These are phyloP conservation scores for Chaetomium tenue DNA, from an alignment of 495 filamentous ascomycete species.

Conservation along the genomic window DNA sequence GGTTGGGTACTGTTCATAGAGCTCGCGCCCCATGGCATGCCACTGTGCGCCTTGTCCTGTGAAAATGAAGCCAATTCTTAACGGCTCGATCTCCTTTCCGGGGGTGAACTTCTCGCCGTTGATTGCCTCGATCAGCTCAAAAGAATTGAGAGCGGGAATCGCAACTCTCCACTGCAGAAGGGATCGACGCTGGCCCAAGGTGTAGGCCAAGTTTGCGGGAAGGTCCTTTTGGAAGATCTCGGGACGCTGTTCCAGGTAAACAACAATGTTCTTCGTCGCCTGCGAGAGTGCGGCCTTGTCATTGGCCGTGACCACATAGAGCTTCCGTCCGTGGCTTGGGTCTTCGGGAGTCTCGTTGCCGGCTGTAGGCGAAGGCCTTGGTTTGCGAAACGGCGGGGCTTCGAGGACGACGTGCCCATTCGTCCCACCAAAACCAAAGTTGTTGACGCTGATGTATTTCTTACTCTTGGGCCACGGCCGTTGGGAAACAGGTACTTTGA, in stretches of 20 bases:
- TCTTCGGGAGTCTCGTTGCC: slow-evolving; percentile 28
- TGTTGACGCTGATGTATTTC: slow-evolving; percentile 33
- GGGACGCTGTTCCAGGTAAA: slow-evolving; percentile 48
- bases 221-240: slow-evolving; percentile 48
- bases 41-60: slow-evolving; percentile 55
- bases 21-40: slow-evolving; percentile 54
- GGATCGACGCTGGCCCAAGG: slow-evolving; percentile 43
- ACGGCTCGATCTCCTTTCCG: slow-evolving; percentile 40
- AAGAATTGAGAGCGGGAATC: slow-evolving; percentile 44
- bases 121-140: slow-evolving; percentile 48
- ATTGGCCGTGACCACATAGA: slow-evolving; percentile 50
- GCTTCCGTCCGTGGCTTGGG: slow-evolving; percentile 36
- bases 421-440: slow-evolving; percentile 50
- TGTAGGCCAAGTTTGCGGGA: slow-evolving; percentile 43
- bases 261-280: slow-evolving; percentile 45
- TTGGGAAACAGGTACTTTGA: slow-evolving; percentile 40
- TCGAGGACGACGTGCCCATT: slow-evolving; percentile 60
- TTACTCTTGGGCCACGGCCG: slow-evolving; percentile 36
- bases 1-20: slow-evolving; percentile 43
- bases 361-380: slow-evolving; percentile 8
- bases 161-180: slow-evolving; percentile 44
- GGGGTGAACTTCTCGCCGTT: slow-evolving; percentile 39
- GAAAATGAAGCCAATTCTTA: slow-evolving; percentile 43
- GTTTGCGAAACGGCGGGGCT: slow-evolving; percentile 27
- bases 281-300: slow-evolving; percentile 44